Evolutionary conservation across 2,329 filamentous ascomycete species (phyloP), one percentile per base, ranked within the genome.

Genomic region (Cladobotryum mycophilum): DNA sequence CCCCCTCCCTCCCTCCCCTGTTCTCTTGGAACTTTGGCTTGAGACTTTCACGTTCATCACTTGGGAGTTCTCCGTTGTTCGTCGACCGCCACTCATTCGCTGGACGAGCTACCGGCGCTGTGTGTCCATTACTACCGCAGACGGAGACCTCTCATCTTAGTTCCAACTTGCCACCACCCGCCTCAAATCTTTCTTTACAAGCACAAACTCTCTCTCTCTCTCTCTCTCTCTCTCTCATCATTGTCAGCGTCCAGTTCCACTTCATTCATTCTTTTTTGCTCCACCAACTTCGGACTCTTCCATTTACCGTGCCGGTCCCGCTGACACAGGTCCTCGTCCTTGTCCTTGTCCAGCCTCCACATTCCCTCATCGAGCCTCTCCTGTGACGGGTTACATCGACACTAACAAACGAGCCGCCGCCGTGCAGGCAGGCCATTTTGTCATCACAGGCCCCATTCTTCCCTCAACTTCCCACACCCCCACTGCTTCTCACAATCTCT

Each of bases 331-430:
- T n/a, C n/a, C n/a, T n/a, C n/a, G n/a, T n/a, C n/a, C n/a, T n/a
- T n/a, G 49, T 38, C 45, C 35, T 44, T 20, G 20, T 40, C 17
- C 41, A 36, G 17, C 30, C 50, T 41, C 35, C 41, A 46, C 47
- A 25, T 49, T 52, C 47, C 43, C 49, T 17, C 40, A 44, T 47
- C 48, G 44, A 55, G 46, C 45, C 45, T 34, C 25, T 30, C 36
- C 55, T 38, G 42, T 41, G 33, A 48, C 46, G 47, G 52, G 54
- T 51, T 49, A 49, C 55, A 57, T 56, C 55, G 46, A 53, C 56
- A 56, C 57, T 61, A 59, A 45, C 56, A 60, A 59, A 55, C 56
- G 58, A 55, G 55, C 56, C 56, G 48, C 52, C 56, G 57, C 18
- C 50, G 49, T 35, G 50, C 49, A 47, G 18, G 50, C 49, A 47